Conservation (phyloP, 371 early-diverging fungal genomes). For the Saksenaea vasiformis region DNA sequence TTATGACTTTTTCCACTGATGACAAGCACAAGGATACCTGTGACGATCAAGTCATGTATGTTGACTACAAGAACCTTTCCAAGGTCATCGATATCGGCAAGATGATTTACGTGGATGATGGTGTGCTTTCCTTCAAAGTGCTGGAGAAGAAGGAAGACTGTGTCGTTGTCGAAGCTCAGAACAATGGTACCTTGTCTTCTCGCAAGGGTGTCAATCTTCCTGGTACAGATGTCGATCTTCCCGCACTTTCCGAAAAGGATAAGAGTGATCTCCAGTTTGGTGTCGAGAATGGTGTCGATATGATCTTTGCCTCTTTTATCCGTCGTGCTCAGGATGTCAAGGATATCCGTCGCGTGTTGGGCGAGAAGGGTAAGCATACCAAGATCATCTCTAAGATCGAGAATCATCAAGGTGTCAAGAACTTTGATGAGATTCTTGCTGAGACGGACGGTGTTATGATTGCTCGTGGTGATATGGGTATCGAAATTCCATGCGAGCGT, state of each 20-base stretch:
- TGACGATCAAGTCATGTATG: conserved; percentile 72
- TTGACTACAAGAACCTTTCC: conserved; percentile 86
- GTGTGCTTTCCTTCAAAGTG: conserved; percentile 79
- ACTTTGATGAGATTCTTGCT: conserved; percentile 92
- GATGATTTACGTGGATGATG: conserved; percentile 83
- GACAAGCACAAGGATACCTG: conserved; percentile 62
- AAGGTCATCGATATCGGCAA: conserved; percentile 76
- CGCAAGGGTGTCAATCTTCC: conserved; percentile 90
- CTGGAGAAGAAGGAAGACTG: conserved; percentile 59
- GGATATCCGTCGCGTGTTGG: conserved; percentile 79
- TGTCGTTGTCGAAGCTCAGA: conserved; percentile 70
- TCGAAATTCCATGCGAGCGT: conserved; percentile 90
- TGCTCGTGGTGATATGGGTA: conserved; percentile 97
- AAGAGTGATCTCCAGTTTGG: conserved; percentile 87
- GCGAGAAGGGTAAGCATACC: conserved; percentile 76
- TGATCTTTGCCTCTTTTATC: conserved; percentile 96
- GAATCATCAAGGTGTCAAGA: conserved; percentile 86
- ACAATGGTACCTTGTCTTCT: conserved; percentile 69
- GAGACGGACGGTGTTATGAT: conserved; percentile 99
- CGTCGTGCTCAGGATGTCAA: conserved; percentile 86
- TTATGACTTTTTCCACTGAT: conserved; percentile 80
- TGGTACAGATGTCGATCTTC: conserved; percentile 78
- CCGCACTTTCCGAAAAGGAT: conserved; percentile 92
- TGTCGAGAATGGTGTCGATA: conserved; percentile 89
- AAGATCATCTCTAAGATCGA: conserved; percentile 95